Evolutionary conservation across 2,329 filamentous ascomycete genomes (phyloP).

Genomic region (Ceratocystis smalleyi): DNA sequence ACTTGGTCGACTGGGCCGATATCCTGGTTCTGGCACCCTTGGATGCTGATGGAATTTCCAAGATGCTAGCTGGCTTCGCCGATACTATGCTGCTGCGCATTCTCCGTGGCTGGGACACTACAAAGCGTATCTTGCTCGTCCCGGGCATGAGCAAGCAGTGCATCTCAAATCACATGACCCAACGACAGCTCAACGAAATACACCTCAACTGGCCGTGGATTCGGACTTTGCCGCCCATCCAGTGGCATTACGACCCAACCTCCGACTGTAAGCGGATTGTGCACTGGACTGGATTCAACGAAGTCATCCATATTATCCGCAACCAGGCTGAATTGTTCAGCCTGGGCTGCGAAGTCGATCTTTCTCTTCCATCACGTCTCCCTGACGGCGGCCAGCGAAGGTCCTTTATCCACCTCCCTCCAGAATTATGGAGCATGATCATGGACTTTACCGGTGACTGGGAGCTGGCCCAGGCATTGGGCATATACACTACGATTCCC

Average conservation of each 20-base stretch:
- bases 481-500: constrained; percentile 62
- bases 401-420: constrained; percentile 42
- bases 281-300: constrained; percentile 50
- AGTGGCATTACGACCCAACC: constrained; percentile 59
- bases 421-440: constrained; percentile 80
- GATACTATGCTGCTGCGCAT: constrained; percentile 70
- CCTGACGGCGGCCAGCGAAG: constrained; percentile 25
- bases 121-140: constrained; percentile 70
- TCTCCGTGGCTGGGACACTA: constrained; percentile 70
- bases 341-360: constrained; percentile 55
- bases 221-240: constrained; percentile 59
- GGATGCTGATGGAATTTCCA: constrained; percentile 67
- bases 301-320: constrained; percentile 57
- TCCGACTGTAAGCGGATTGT: constrained; percentile 37
- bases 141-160: constrained; percentile 79
- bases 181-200: constrained; percentile 73
- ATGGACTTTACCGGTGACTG: constrained; percentile 75
- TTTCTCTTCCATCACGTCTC: constrained; percentile 25
- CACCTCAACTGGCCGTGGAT: constrained; percentile 78
- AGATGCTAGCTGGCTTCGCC: constrained; percentile 73
- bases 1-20: constrained; percentile 76
- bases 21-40: constrained; percentile 71
- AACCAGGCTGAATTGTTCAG: constrained; percentile 63
- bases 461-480: constrained; percentile 71
- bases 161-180: constrained; percentile 83